Percentiles rank a stretch among this genome's conserved stretches.
phyloP scores from a whole-genome alignment of 129 eudicot species.

The Artemisia annua region DNA sequence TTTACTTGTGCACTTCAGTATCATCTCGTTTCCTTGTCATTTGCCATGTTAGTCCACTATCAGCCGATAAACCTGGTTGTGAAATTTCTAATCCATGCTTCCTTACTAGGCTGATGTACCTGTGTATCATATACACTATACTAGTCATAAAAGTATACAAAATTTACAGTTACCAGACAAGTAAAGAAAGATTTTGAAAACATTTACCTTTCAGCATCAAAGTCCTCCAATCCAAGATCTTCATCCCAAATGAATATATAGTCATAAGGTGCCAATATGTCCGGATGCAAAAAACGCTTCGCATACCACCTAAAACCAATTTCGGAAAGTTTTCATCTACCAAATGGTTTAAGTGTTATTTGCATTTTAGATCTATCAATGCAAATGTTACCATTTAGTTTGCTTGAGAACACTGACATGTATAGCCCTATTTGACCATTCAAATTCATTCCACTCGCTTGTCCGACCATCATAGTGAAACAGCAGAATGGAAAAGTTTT shows the following conservation, averaged over 20 bases:
- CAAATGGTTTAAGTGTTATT: not conserved
- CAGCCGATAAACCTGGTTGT: slow-evolving; percentile 57
- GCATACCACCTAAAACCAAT: slow-evolving; percentile 59
- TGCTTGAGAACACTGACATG: slow-evolving; percentile 49
- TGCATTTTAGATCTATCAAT: not conserved
- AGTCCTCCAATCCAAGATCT: slow-evolving; percentile 60
- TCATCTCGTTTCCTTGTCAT: slow-evolving; percentile 41
- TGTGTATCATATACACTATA: slow-evolving; percentile 7
- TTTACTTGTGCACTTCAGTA: slow-evolving; percentile 52
- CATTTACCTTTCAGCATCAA: slow-evolving; percentile 47
- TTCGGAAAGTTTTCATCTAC: not conserved
- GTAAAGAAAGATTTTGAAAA: not conserved
- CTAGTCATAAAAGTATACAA: not conserved
- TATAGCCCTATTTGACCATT: slow-evolving; percentile 47
- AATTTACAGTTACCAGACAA: not conserved
- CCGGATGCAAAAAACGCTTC: slow-evolving; percentile 57
- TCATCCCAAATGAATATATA: slow-evolving; percentile 64
- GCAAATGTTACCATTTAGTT: slow-evolving; percentile 45
- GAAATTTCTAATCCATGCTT: slow-evolving; percentile 55
- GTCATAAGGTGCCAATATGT: slow-evolving; percentile 51
- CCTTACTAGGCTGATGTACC: slow-evolving; percentile 45
- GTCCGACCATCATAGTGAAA: slow-evolving; percentile 51
- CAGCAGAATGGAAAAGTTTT: slow-evolving; percentile 41
- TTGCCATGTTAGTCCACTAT: slow-evolving; percentile 47
- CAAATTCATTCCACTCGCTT: slow-evolving; percentile 51